These are phyloP conservation scores for Metahyphopichia silvanorum DNA, from an alignment of 805 yeast species.

Conservation along the genomic window DNA sequence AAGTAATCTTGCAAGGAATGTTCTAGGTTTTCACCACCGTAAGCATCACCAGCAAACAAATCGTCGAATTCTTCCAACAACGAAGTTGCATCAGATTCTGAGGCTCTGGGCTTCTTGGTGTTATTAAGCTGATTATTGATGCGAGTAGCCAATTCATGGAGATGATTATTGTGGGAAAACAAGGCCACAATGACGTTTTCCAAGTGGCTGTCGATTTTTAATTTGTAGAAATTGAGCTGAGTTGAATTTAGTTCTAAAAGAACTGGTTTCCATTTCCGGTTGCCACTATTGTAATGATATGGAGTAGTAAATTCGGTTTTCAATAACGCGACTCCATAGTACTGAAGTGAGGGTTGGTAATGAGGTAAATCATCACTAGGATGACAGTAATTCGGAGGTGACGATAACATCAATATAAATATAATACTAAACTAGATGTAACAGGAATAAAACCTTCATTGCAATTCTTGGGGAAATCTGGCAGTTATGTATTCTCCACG, in stretches of 20 bases:
- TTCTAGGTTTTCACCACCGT: slow-evolving; percentile 27
- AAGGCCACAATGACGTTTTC: slow-evolving; percentile 24
- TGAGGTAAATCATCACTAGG: slow-evolving; percentile 24
- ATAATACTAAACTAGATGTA: too few relatives aligned
- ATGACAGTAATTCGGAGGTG: slow-evolving; percentile 18
- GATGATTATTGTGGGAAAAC: slow-evolving; percentile 26
- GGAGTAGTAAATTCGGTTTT: slow-evolving; percentile 38
- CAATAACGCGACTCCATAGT: slow-evolving; percentile 29
- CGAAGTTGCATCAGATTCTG: not conserved
- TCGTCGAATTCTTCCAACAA: slow-evolving; percentile 11
- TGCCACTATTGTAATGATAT: slow-evolving; percentile 23
- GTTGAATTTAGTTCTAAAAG: slow-evolving; percentile 38
- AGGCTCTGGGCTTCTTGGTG: slow-evolving; percentile 4
- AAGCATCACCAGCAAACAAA: slow-evolving; percentile 26
- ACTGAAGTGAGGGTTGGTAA: slow-evolving; percentile 29
- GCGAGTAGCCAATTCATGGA: slow-evolving; percentile 11
- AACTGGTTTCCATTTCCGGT: slow-evolving; percentile 33
- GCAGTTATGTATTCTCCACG: too few relatives aligned
- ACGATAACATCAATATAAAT: too few relatives aligned
- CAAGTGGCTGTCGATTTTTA: slow-evolving; percentile 19
- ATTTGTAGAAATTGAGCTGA: slow-evolving; percentile 30
- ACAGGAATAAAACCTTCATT: too few relatives aligned
- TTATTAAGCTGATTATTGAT: slow-evolving; percentile 4
- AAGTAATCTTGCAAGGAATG: slow-evolving; percentile 2
- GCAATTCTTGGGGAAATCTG: too few relatives aligned